phyloP scores from a whole-genome alignment of 768 basidiomycete genomes.

The Leucosporidium yakuticum region DNA sequence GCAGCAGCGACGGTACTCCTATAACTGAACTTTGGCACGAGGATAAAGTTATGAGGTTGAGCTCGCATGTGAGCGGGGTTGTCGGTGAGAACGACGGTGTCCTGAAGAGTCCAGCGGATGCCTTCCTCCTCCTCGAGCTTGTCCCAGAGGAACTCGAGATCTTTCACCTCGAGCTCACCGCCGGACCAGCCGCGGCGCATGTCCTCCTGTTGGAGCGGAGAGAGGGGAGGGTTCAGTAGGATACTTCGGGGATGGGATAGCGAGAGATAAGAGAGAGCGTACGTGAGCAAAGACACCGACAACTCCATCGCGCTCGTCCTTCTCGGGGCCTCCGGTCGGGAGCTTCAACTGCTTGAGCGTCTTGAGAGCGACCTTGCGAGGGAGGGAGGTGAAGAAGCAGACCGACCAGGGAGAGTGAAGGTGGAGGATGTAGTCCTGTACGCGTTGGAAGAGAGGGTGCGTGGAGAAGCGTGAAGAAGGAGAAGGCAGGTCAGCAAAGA shows the following conservation, averaged over 20 bases:
- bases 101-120: conserved; percentile 11
- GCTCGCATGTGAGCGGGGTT: not conserved
- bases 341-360: conserved; percentile 19
- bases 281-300: conserved; percentile 22
- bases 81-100: conserved; percentile 25
- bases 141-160: conserved; percentile 22
- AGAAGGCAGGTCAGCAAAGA: too few species aligned
- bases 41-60: conserved; percentile 20
- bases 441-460: too few species aligned
- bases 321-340: conserved; percentile 29
- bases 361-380: conserved; percentile 12
- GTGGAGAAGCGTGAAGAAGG: too few species aligned
- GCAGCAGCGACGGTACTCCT: not conserved
- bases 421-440: conserved; percentile 21
- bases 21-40: conserved; percentile 10
- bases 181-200: not conserved
- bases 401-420: conserved; percentile 13
- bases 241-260: too few species aligned
- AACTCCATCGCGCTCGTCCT: conserved; percentile 29
- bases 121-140: conserved; percentile 21
- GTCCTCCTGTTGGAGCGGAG: too few species aligned
- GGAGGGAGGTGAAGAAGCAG: conserved; percentile 18
- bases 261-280: too few species aligned
- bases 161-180: conserved; percentile 12
- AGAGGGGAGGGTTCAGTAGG: too few species aligned